Conservation (phyloP, 2,329 filamentous ascomycete genomes). For the Paraphaeosphaeria minitans region DNA sequence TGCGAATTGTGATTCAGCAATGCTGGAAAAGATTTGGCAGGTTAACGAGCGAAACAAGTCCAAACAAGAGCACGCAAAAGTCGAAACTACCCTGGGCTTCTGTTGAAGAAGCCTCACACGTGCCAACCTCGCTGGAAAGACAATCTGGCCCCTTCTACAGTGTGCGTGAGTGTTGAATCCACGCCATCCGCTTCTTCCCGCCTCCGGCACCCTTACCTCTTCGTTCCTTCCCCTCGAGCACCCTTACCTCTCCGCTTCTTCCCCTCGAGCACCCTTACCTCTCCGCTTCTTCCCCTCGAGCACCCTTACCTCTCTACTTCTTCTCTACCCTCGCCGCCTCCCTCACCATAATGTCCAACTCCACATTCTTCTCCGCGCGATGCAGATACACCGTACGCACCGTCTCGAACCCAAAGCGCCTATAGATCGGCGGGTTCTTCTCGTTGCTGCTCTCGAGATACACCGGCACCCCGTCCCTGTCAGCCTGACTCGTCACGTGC, state of each 20-base stretch:
- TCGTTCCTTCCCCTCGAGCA: constrained; percentile 13
- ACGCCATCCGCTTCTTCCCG: constrained; percentile 15
- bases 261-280: constrained; percentile 9
- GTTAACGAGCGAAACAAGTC: constrained; percentile 8
- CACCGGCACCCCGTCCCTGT: constrained; percentile 68
- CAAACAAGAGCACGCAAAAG: not conserved
- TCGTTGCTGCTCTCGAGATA: constrained; percentile 80
- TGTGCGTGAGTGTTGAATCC: constrained; percentile 31
- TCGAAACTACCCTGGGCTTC: not conserved
- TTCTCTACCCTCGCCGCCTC: constrained; percentile 58
- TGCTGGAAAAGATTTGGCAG: not conserved
- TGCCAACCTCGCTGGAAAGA: not conserved
- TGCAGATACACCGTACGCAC: constrained; percentile 67
- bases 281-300: constrained; percentile 17
- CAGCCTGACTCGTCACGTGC: constrained; percentile 69
- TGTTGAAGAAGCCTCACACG: constrained; percentile 13
- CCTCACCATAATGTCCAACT: constrained; percentile 80
- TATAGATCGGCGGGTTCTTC: constrained; percentile 73
- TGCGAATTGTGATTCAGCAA: not conserved
- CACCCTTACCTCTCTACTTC: constrained; percentile 17
- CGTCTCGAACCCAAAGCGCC: constrained; percentile 74
- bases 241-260: constrained; percentile 9
- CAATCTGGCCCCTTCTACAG: constrained; percentile 1
- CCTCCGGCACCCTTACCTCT: constrained; percentile 8
- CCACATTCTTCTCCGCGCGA: constrained; percentile 63